A percentile compares a stretch with the other conserved stretches of the same genome.
phyloP scores from a whole-genome alignment of 2,329 filamentous ascomycete genomes.

The Colletotrichum sp. region DNA sequence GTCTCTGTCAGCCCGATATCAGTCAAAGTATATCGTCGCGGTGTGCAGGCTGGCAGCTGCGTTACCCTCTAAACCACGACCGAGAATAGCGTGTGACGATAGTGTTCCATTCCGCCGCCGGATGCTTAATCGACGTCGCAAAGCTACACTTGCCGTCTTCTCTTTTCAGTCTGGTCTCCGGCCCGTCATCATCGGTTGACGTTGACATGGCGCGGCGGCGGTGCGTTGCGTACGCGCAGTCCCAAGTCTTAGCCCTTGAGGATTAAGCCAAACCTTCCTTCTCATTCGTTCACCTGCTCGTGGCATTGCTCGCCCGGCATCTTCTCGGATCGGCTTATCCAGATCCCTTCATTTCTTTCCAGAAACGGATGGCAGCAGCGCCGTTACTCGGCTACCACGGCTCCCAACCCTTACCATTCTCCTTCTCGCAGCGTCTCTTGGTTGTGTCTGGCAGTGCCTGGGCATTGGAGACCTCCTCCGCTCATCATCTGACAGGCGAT shows the following conservation, averaged over 20 bases:
- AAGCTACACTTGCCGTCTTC: neutral
- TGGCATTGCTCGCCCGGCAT: neutral
- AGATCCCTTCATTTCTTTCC: conserved; percentile 10
- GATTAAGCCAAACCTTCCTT: neutral
- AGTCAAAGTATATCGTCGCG: neutral
- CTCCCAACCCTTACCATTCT: neutral
- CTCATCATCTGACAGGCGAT: neutral
- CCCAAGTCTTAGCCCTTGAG: neutral
- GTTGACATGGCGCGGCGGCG: neutral
- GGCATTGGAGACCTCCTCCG: neutral
- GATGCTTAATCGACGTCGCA: neutral
- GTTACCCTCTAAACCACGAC: neutral
- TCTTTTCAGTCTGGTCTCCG: neutral
- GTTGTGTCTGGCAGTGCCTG: neutral
- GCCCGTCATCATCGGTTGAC: conserved; percentile 15
- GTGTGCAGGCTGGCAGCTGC: neutral
- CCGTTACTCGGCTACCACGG: conserved; percentile 3
- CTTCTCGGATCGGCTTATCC: conserved; percentile 8
- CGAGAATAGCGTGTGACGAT: neutral
- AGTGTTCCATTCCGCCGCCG: neutral
- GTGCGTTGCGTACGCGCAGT: neutral
- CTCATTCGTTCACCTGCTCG: neutral
- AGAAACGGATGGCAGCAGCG: neutral
- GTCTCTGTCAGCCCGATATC: neutral
- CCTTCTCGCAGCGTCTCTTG: neutral